Evolutionary conservation across 441 rosid genomes (phyloP), one percentile per base, ranked within the genome.

Genomic region (Euphorbia celastroides): DNA sequence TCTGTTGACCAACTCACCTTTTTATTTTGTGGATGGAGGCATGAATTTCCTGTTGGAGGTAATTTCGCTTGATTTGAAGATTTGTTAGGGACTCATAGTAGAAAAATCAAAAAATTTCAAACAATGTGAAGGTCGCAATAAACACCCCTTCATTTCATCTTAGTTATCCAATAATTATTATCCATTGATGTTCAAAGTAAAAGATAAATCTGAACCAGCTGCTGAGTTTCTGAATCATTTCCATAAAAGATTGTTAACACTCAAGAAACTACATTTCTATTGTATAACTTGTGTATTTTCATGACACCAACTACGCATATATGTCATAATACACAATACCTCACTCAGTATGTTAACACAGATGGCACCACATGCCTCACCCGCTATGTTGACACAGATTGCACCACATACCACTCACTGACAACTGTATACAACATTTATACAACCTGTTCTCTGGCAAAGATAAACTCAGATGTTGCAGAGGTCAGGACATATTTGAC

Each of bases 31-130:
- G 50, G 96, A 94, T 81, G 97, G 97, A 32, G 97, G 97, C 78
- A 94, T 94, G 99, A 81, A 76, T 17, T 94, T 73, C 84, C 83
- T 94, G 81, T 77, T 88, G 87, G 96, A 94, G 97, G 99, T 94
- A 76, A 66, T 72, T 67, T 66, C 7, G 56, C 68, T 51, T 54
- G 34, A 63, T 26, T 57, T 65, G 50, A 55, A 25, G 25, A 50
- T 51, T n/a, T 65, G 26, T 65, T 27, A 12, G 26, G 60, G 60
- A 27, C 32, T 8, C 16, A 36, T 1, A 36, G 30, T 57, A 12
- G 1, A 55, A 57, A 14, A 7, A 4, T 14, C 3, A 28, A 57
- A 57, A 28, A 5, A 57, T 16, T 57, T 57, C 20, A 27, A 57
- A 26, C 20, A 57, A 57, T 27, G 60, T 19, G 56, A 51, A 51